Evolutionary conservation across 2,329 filamentous ascomycete species (phyloP), one percentile per base, ranked within the genome.

Genomic region (Botrytis deweyae): DNA sequence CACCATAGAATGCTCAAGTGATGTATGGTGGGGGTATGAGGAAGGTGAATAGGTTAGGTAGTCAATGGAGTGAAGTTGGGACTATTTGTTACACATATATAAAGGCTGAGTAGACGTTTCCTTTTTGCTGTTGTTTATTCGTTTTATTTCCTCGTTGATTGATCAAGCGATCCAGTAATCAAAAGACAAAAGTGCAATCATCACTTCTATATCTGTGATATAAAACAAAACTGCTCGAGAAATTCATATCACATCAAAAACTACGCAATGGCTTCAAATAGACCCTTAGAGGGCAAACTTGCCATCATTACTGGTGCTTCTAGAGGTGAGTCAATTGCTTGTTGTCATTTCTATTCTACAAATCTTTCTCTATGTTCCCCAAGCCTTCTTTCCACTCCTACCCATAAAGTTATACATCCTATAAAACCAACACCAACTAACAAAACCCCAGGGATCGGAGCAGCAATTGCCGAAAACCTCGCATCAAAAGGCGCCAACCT

Each of bases 281-380:
- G 79, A 59, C 75, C 80, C 44, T 84, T 92, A n/a, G 89, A 93
- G 80, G 92, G 92, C 78, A 94, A 94, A 82, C 86, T 95, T 70
- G 93, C 89, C 71, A 90, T 97, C 77, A 86, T 96, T 65, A 96
- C 93, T 1, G 93, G 93, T 73, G 92, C 90, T 74, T 94, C 93
- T 74, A 85, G 93, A 85, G 92, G 93, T 93, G 85, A 75, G 78
- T 74, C 61, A 42, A 20, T 33, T 9, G 20, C 18, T 68, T 33
- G 9, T 25, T 22, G 0, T 58, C 18, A 33, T 58, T 25, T 22
- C 12, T 59, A 67, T 72, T 10, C 58, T 59, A 20, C 29, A 22
- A 12, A 18, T 36, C 22, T 67, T 18, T 63, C 49, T 22, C 64
- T 69, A 66, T 58, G 22, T 20, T 22, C 10, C 3, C 8, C 4